Conservation (phyloP, 225 moss, liverwort and hornwort species). For the Antitrichia curtipendula region DNA sequence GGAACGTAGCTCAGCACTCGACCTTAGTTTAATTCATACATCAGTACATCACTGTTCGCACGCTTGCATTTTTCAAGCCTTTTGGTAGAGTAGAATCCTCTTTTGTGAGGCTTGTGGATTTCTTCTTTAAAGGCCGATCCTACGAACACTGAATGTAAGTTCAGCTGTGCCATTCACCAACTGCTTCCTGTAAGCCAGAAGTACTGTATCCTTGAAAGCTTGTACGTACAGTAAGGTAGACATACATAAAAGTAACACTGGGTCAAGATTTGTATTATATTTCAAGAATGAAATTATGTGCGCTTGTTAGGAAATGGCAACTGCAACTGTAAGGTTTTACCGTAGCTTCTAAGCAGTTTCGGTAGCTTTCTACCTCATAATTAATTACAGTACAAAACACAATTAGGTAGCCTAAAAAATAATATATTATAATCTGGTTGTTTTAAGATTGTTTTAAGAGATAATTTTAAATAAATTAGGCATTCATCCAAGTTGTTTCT, state of each 20-base stretch:
- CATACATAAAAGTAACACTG: too few relatives aligned
- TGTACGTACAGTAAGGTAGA: background rate
- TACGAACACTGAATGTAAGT: background rate
- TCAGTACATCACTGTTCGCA: background rate
- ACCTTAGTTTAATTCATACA: too few relatives aligned
- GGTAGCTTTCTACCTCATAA: background rate
- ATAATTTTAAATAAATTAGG: background rate
- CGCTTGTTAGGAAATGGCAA: too few relatives aligned
- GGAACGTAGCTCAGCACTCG: background rate
- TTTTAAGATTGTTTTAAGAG: too few relatives aligned
- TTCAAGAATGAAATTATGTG: too few relatives aligned
- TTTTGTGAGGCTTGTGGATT: background rate
- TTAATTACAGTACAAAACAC: too few relatives aligned
- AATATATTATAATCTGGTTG: background rate
- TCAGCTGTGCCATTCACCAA: background rate
- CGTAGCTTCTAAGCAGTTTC: background rate
- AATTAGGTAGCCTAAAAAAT: background rate
- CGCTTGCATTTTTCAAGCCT: background rate
- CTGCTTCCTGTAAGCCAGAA: background rate
- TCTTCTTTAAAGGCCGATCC: background rate
- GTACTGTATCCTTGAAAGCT: background rate
- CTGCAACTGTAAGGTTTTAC: fast-evolving
- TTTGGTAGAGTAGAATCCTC: background rate
- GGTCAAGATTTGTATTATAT: too few relatives aligned
- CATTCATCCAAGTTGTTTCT: background rate